Evolutionary conservation across 495 filamentous ascomycete species (phyloP).

Genomic region (Podospora pseudopauciseta): DNA sequence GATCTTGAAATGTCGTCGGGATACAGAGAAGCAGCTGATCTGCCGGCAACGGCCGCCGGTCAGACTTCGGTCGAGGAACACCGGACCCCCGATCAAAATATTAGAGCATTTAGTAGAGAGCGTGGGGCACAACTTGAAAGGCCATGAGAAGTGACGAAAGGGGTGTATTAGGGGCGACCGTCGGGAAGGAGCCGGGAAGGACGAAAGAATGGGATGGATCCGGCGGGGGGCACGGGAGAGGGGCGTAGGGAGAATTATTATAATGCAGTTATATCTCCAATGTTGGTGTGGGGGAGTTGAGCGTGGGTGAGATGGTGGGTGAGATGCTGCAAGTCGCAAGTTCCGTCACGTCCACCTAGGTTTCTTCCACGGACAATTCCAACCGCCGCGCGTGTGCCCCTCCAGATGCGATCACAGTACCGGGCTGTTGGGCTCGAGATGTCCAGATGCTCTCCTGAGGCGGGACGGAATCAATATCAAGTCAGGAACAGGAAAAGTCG

Average conservation of each 20-base stretch:
- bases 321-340: neutral
- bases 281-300: slow-evolving; percentile 11
- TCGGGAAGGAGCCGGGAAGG: slow-evolving; percentile 11
- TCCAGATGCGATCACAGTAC: slow-evolving; percentile 2
- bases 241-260: slow-evolving; percentile 6
- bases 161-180: neutral
- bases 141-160: slow-evolving; percentile 20
- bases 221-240: slow-evolving; percentile 15
- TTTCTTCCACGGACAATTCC: neutral
- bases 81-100: slow-evolving; percentile 36
- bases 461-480: neutral
- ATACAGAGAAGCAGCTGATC: neutral
- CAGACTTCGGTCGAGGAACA: slow-evolving; percentile 36
- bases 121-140: slow-evolving; percentile 24
- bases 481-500: slow-evolving; percentile 14
- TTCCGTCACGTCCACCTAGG: neutral
- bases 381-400: slow-evolving; percentile 1
- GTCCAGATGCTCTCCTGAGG: neutral
- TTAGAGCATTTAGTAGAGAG: slow-evolving; percentile 29
- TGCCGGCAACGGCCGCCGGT: slow-evolving; percentile 8
- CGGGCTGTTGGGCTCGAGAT: neutral
- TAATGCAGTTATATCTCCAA: slow-evolving; percentile 10
- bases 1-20: neutral
- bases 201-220: neutral
- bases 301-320: neutral